Evolutionary conservation across 441 rosid genomes (phyloP), one percentile per base, ranked within the genome.

Genomic region (Populus hybrid): DNA sequence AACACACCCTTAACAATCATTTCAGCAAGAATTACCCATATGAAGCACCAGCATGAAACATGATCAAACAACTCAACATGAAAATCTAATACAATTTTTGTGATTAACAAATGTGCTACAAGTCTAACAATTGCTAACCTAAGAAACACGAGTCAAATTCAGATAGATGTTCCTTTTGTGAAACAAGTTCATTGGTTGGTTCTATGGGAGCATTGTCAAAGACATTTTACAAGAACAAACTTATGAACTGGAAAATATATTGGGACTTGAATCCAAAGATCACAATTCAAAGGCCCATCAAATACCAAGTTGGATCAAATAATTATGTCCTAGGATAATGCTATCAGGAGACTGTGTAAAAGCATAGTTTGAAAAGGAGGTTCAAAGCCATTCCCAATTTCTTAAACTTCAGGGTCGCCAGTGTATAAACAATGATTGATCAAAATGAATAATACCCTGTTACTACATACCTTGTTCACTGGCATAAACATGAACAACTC

Each of bases 401-500:
- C 46, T 42, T 50, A 8, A 4, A 19, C 34, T 71, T 28, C 12
- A 6, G 40, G 0, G 18, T n/a, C 30, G 4, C 7, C 46, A 53
- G 76, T 38, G 57, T 73, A 46, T 34, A 9, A 67, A 74, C 69
- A 73, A 50, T 16, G 32, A 73, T 6, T 10, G 69, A 24, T n/a
- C n/a, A 74, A 65, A 40, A 7, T 6, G 53, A 42, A n/a, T 57
- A 42, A 71, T 32, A 61, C 28, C 46, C 53, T 65, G 70, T 67
- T 26, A 53, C 50, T 68, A 36, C 84, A 53, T 76, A 88, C 95
- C 86, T 76, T 82, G 81, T 82, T 87, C 85, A 83, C 79, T 82
- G 30, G 90, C 88, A 85, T 88, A 91, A 67, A 91, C 90, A 84
- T 79, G 93, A 24, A 84, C 68, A 46, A 91, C 93, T 79, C 95